Conservation (phyloP, 1,139 yeast genomes). For the Saccharomycopsis crataegensis region DNA sequence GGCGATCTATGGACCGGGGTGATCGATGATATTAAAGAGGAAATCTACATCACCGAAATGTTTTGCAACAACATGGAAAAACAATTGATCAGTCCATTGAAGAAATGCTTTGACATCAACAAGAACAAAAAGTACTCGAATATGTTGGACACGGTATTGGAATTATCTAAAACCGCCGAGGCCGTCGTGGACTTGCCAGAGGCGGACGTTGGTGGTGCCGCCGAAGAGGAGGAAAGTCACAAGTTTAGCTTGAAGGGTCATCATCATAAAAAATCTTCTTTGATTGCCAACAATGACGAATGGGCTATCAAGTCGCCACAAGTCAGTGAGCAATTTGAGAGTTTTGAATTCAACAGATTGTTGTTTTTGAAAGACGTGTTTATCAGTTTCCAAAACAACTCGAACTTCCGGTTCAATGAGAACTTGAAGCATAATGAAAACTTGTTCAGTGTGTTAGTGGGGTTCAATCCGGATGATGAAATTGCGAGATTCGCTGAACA, state of each 20-base stretch:
- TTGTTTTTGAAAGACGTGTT: conserved; percentile 61
- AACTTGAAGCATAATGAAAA: conserved; percentile 52
- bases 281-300: conserved; percentile 4
- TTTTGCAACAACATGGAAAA: conserved; percentile 45
- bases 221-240: not conserved
- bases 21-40: conserved; percentile 44
- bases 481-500: conserved; percentile 42
- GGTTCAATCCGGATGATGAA: conserved; percentile 53
- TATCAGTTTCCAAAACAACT: conserved; percentile 60
- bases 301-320: conserved; percentile 42
- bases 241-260: conserved; percentile 7
- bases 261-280: not conserved
- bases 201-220: conserved; percentile 25
- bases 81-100: conserved; percentile 51
- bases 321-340: conserved; percentile 69
- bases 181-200: conserved; percentile 32
- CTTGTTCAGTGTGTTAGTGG: conserved; percentile 58
- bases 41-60: conserved; percentile 45
- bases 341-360: conserved; percentile 61
- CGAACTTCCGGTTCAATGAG: conserved; percentile 40
- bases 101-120: conserved; percentile 45
- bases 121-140: conserved; percentile 42
- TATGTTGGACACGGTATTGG: conserved; percentile 33
- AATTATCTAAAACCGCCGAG: conserved; percentile 23
- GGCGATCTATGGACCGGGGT: conserved; percentile 53